These are phyloP conservation scores for Plasmopara viticola DNA, from an alignment of 352 stramenopile genomes.

Conservation along the genomic window DNA sequence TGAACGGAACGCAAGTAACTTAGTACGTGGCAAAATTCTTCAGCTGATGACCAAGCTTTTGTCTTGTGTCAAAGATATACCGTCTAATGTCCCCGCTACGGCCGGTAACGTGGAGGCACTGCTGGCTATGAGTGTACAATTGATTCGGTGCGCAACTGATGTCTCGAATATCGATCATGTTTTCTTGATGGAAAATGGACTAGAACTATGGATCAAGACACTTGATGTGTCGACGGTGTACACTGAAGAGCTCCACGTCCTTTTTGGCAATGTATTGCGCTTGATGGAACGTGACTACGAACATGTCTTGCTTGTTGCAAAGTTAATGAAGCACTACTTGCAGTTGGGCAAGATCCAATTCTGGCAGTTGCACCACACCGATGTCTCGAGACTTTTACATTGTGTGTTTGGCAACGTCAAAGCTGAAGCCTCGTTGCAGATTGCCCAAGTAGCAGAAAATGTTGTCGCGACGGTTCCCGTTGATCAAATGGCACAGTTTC, in stretches of 20 bases:
- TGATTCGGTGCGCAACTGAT: slow-evolving; percentile 67
- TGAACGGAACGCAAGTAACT: slow-evolving; percentile 67
- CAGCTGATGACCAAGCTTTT: slow-evolving; percentile 66
- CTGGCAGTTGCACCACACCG: slow-evolving; percentile 57
- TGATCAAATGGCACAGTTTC: slow-evolving; percentile 32
- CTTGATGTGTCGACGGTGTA: slow-evolving; percentile 47
- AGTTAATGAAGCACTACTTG: slow-evolving; percentile 62
- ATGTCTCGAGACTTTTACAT: slow-evolving; percentile 33
- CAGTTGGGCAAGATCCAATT: slow-evolving; percentile 47
- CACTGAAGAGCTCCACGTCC: slow-evolving; percentile 54
- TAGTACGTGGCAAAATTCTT: slow-evolving; percentile 77
- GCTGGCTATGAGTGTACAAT: slow-evolving; percentile 63
- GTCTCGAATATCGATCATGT: slow-evolving; percentile 76
- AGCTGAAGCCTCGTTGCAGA: slow-evolving; percentile 52
- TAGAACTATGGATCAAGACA: slow-evolving; percentile 65
- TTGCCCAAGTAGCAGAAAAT: slow-evolving; percentile 43
- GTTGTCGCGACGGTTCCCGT: slow-evolving; percentile 28
- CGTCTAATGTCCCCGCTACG: slow-evolving; percentile 4
- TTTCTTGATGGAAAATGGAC: slow-evolving; percentile 78
- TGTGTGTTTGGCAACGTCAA: slow-evolving; percentile 64
- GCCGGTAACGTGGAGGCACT: slow-evolving; percentile 31
- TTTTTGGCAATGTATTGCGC: slow-evolving; percentile 56
- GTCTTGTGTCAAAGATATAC: slow-evolving; percentile 45
- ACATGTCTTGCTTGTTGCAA: slow-evolving; percentile 53
- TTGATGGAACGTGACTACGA: slow-evolving; percentile 79